Base-by-base conservation (phyloP, 306 rosid genomes). In the Dalbergia cultrata region DNA sequence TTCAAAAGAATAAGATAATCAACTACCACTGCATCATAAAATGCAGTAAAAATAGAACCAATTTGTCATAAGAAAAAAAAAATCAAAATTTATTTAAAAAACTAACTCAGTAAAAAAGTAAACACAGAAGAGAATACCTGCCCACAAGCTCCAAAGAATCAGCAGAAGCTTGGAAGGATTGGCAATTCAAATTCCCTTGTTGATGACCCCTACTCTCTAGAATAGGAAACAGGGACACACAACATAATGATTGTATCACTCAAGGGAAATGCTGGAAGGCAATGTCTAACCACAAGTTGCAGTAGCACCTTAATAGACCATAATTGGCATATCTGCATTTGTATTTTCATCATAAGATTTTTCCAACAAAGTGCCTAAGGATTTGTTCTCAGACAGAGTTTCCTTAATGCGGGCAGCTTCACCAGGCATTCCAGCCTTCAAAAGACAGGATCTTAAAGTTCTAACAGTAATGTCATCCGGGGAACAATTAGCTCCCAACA, bases 351-450 rank as follows among this genome's bases (percentile, higher is more conserved):
- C 83, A 53, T 9, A 50, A 57, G 70, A 26, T 52, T 63, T 82
- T 77, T 78, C 67, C 22, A 60, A 60, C 56, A 58, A 43, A 37
- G 8, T 21, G 9, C 77, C 78, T 56, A 75, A 59, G 68, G 81
- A 67, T 77, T 83, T 83, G 61, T 77, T 85, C 88, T 81, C 78
- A 31, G 26, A 61, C 22, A 75, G 84, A 44, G 76, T 70, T 88
- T 84, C 71, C 80, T 86, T 88, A 63, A 92, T 77, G 62, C n/a
- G 86, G 49, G 82, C 75, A 79, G 94, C 97, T 69, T 92, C 91
- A 60, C 78, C 71, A 80, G 93, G 92, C 97, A 88, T 88, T 68
- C 98, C 98, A 81, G 97, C 90, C 86, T 95, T 95, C 82, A 83
- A 69, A 72, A 92, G 93, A 81, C 97, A 90, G 56, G 97, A 90